Base-by-base conservation (phyloP, 1,284 basidiomycete species). In the Ceratobasidium sp. region DNA sequence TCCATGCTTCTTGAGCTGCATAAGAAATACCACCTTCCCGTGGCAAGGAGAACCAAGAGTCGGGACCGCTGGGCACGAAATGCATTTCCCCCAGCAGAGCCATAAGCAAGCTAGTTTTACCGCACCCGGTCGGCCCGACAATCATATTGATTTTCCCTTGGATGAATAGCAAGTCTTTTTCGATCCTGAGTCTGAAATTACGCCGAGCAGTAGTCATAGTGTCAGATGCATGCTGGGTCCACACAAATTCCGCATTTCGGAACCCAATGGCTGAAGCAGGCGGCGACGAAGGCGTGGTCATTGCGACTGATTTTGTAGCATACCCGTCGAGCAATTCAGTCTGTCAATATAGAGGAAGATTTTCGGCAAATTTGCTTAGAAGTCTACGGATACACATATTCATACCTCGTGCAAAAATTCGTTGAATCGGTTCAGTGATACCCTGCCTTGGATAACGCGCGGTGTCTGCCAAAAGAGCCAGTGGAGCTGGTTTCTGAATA, bases 1-100 rank as follows among this genome's bases (percentile, higher is more conserved):
- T 87, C 90, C 91, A 93, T 0, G 89, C 87, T 76, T 92, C 89
- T 78, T 93, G 91, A 0, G 89, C 87, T 4, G 89, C 89, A 79
- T 90, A 92, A 0, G 88, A 87, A 8, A 92, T 85, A 3, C 90
- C 89, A 12, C 85, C 84, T 1, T 81, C 79, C 8, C 90, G 84
- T 18, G 90, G 90, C 9, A 92, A 83, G 72, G 85, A 87, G 78
- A 84, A 89, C 83, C 88, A 89, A 0, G 89, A 86, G 32, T 84
- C 84, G 14, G 84, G 81, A 5, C 83, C 82, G 9, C 80, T 78
- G 4, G 86, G 83, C 16, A 84, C 78, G 75, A 85, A 88, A 76
- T 89, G 87, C 78, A 79, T 78, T 65, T 79, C 78, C 18, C 76
- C 85, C 8, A 88, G 80, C 8, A 87, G 79, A 3, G 85, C 85